Evolutionary conservation across 768 basidiomycete species (phyloP), one percentile per base, ranked within the genome.

Genomic region (Sistotremastrum suecicum): DNA sequence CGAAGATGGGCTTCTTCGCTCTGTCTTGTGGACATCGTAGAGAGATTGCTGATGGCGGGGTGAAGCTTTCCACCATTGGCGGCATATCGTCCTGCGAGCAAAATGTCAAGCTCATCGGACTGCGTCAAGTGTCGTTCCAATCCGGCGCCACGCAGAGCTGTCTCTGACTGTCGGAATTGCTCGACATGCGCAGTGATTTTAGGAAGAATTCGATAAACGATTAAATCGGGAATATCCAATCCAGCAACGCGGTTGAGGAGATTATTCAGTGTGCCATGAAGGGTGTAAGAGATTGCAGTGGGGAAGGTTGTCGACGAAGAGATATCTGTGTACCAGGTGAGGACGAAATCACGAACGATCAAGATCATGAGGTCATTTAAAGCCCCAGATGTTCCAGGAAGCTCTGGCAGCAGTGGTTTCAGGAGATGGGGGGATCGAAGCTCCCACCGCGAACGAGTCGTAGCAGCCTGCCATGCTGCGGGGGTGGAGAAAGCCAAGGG

Each of bases 261-360:
- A 20, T 74, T 67, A 46, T 74, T 66, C 37, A 88, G 54, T 3
- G 76, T 71, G 6, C 72, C 69, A 55, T 89, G 83, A 33, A 98
- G 64, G 6, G 83, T 70, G 1, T 67, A 65, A 2, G 90, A 86
- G 42, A 94, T 80, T 6, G 89, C 82, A 48, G 76, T 71, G 12
- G 94, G 91, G 59, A 99, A 97, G 3, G 88, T 76, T 3, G 85
- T 78, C 0, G 89, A 92, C 7, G 79, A 71, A 4, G 94, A 97
- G 35, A 97, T 69, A 11, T 77, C 74, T 52, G 71, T 70, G 67
- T 94, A 99, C 94, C 94, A 99, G 8, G 75, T 75, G 44, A 80
- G 64, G 12, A 99, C 78, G 59, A 95, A 98, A 65, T 91, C 88
- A 42, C 83, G 70, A 29, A 87, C 77, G 49, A 88, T 72, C 56